Base-by-base conservation (phyloP, 768 basidiomycete species). In the Goffeauzyma gilvescens region DNA sequence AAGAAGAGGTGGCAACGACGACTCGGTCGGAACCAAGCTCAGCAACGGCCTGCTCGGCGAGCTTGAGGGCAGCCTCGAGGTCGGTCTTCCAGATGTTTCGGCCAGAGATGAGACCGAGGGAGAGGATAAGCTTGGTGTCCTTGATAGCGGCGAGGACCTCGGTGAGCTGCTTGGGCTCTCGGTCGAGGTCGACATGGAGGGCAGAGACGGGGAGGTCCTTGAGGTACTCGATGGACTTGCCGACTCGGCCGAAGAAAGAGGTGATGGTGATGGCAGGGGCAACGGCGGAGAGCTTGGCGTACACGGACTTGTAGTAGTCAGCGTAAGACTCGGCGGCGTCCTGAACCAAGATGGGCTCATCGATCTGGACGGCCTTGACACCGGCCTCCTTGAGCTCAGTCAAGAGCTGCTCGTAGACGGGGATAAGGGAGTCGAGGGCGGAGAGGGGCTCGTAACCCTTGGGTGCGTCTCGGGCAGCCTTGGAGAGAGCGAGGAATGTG, bases 61-160 rank as follows among this genome's bases (percentile, higher is more conserved):
- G 67, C 63, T 78, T 78, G 67, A 87, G 73, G 45, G 84, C 78
- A 42, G 75, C 76, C 50, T 72, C 69, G 55, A 96, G 78, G 68
- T 96, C 89, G 50, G 76, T 79, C 76, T 96, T 98, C 93, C 93
- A 98, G 71, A 98, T 84, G 73, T 95, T 95, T 63, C 93, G 86
- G 42, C 93, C 93, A 33, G 93, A 96, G 51, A 98, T 82, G 49
- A 95, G 65, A 67, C 93, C 93, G 50, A 96, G 78, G 30, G 93
- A 96, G 40, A 98, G 74, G 50, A 78, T 60, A 50, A 86, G 72
- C 58, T 66, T 67, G 52, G 85, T 89, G 49, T 73, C 62, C 72
- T 87, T 93, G 65, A 95, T 63, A 44, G 85, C 86, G 32, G 71
- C 72, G 50, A 90, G 49, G 50, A 85, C 81, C 34, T 71, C 71